Conservation (phyloP, 495 filamentous ascomycete species). For the Penicillium cataractarum region DNA sequence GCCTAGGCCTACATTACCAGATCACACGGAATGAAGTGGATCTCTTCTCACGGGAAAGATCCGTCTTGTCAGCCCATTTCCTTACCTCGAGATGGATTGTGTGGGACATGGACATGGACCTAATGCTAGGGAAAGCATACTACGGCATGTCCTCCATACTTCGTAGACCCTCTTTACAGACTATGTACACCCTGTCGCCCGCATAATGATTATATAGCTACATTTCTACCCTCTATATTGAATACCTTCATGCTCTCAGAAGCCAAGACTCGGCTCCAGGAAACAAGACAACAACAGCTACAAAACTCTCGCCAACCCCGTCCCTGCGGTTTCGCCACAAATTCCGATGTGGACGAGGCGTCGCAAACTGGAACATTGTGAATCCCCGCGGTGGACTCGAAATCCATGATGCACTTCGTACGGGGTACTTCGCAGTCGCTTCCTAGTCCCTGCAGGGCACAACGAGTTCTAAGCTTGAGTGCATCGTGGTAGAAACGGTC, state of each 20-base stretch:
- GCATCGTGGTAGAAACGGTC: constrained; percentile 8
- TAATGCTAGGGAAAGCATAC: neutral
- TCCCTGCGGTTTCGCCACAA: neutral
- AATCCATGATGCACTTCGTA: neutral
- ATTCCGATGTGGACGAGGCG: neutral
- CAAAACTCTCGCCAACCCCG: too few species aligned
- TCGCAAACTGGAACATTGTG: neutral
- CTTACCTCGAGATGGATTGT: too few species aligned
- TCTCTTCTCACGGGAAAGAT: neutral
- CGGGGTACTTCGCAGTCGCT: neutral
- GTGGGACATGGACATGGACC: neutral
- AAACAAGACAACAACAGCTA: too few species aligned
- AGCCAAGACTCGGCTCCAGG: neutral
- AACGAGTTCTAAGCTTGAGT: constrained; percentile 14
- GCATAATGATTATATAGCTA: too few species aligned
- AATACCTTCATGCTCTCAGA: too few species aligned
- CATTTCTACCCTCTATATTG: too few species aligned
- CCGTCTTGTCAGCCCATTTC: neutral
- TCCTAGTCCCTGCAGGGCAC: constrained; percentile 16
- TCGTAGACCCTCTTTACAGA: too few species aligned
- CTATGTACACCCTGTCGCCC: too few species aligned
- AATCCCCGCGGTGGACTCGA: neutral
- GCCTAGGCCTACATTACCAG: neutral
- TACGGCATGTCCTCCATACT: neutral
- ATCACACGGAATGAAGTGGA: neutral